A percentile compares a stretch with the other conserved stretches of the same genome.
Evolutionary conservation across 768 basidiomycete species (phyloP).

Genomic region (Cubamyces sp.): DNA sequence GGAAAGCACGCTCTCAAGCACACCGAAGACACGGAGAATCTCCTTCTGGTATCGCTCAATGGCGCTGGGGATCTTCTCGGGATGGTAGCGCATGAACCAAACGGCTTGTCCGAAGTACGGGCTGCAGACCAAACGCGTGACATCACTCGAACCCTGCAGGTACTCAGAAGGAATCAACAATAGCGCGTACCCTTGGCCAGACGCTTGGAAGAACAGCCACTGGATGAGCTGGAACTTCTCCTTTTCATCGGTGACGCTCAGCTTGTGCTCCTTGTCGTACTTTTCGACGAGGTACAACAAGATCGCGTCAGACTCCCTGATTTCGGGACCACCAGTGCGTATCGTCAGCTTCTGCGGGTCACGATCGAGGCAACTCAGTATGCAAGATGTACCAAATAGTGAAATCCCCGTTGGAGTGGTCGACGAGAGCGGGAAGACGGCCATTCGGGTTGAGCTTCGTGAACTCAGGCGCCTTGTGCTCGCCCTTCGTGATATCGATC

Average conservation of each 20-base stretch:
- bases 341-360: too few relatives aligned
- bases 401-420: constrained; percentile 37
- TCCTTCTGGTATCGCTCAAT: constrained; percentile 37
- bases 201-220: constrained; percentile 49
- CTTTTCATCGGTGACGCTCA: constrained; percentile 22
- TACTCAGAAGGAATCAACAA: background rate
- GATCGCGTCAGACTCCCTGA: constrained; percentile 45
- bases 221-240: constrained; percentile 34
- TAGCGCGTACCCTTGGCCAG: constrained; percentile 37
- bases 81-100: constrained; percentile 34
- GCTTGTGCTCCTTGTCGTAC: constrained; percentile 47
- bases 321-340: too few relatives aligned
- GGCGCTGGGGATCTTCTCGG: constrained; percentile 35
- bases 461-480: constrained; percentile 32
- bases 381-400: too few relatives aligned
- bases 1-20: constrained; percentile 35
- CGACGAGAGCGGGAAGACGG: constrained; percentile 41
- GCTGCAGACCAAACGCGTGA: background rate
- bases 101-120: constrained; percentile 35
- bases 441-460: constrained; percentile 39
- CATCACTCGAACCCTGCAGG: background rate
- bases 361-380: too few relatives aligned
- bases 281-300: constrained; percentile 46
- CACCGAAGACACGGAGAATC: constrained; percentile 31
- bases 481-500: constrained; percentile 31